Evolutionary conservation across 2,329 filamentous ascomycete species (phyloP), one percentile per base, ranked within the genome.

Genomic region (Ophiostoma triangulosporum): DNA sequence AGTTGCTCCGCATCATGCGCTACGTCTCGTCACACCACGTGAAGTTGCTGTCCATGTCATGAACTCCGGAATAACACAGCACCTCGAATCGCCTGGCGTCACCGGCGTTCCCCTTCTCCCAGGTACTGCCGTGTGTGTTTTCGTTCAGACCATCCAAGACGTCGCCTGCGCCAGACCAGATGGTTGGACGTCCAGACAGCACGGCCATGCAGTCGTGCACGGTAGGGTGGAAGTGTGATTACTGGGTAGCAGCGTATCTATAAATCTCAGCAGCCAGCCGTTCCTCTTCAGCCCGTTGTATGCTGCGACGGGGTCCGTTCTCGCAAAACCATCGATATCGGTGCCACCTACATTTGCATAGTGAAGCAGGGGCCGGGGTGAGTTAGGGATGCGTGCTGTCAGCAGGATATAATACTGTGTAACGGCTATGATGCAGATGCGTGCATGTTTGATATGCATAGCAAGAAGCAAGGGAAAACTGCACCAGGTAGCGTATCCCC

Each of bases 1-100:
- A 51, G 48, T 53, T 51, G 6, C 53, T 43, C 5, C 38, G 31
- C 48, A 56, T 53, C 31, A 51, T 48, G 17, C 54, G 51, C 54
- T 27, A 48, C 40, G 43, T 26, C 51, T 56, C 54, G 20, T 53
- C 48, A 24, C 48, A 51, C 54, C 51, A 56, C 20, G 38, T 48
- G 31, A 56, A 48, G 48, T 56, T 56, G 48, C 9, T 36, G 14
- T 36, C 35, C 35, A 36, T 52, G 27, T 51, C 46, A 7, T 51
- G 17, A 6, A 24, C n/a, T n/a, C n/a, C n/a, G 38, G 12, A 14
- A 43, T 26, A 24, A 43, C 38, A 43, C 20, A 11, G 2, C 38
- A 17, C 20, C 38, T 9, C 6, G 38, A 20, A 7, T 43, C 38
- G 14, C 15, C 20, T 15, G 38, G 38, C 14, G 38, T 15, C 12